phyloP scores from a whole-genome alignment of 2,329 filamentous ascomycete genomes.

The Claviceps lovelessii region DNA sequence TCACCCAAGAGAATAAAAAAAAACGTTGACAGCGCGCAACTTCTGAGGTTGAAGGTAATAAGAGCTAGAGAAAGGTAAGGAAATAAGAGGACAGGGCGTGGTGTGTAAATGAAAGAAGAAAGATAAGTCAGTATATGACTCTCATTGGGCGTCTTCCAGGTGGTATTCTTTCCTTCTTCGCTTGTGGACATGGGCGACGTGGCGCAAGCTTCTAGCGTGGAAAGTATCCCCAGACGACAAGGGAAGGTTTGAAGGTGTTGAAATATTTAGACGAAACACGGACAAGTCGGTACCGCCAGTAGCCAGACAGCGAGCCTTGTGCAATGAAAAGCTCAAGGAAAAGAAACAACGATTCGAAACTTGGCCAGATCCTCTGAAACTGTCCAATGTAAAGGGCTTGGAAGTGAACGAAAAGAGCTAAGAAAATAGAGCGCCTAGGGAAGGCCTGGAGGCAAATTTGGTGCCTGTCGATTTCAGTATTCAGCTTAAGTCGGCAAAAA shows the following conservation, averaged over 20 bases:
- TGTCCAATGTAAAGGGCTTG: background rate
- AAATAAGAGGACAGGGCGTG: background rate
- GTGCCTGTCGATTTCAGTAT: constrained; percentile 1
- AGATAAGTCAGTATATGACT: constrained; percentile 2
- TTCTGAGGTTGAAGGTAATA: background rate
- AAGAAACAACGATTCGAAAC: background rate
- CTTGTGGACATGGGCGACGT: constrained; percentile 2
- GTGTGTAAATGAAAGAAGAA: background rate
- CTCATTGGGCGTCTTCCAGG: constrained; percentile 2
- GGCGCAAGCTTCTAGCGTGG: constrained; percentile 5
- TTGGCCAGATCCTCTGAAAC: background rate
- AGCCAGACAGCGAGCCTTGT: background rate
- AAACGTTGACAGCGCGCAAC: background rate
- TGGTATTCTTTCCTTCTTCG: constrained; percentile 4
- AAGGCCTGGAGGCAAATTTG: background rate
- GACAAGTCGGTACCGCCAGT: background rate
- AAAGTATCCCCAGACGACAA: background rate
- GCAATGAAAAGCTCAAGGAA: background rate
- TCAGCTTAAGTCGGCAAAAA: constrained; percentile 7
- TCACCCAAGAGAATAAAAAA: background rate
- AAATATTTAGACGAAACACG: background rate
- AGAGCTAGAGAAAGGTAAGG: background rate
- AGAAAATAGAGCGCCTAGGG: background rate
- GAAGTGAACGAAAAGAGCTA: background rate
- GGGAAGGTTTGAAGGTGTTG: background rate